Evolutionary conservation across 148 eudicot species (phyloP).

Genomic region (Nepenthes mirabilis): DNA sequence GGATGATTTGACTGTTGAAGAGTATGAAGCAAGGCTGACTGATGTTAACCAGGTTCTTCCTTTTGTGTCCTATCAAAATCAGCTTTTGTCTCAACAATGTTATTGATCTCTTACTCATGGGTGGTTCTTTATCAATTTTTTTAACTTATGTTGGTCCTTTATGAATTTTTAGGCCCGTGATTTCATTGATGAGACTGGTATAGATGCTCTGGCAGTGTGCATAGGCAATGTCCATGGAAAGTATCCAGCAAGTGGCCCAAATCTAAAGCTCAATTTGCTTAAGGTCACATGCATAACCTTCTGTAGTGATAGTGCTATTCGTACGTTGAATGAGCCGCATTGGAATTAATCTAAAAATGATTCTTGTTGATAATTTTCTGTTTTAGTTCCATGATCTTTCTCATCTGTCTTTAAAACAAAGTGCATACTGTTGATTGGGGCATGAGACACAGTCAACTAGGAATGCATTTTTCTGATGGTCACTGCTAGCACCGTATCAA

Average conservation of each 20-base stretch:
- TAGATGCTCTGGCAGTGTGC: conserved; percentile 97
- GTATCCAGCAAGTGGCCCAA: conserved; percentile 88
- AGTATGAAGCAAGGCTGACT: conserved; percentile 82
- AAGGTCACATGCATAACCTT: conserved; percentile 31
- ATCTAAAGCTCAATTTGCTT: conserved; percentile 86
- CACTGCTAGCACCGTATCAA: too few species aligned
- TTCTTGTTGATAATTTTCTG: too few species aligned
- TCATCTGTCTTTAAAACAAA: too few species aligned
- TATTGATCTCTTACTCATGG: neutral
- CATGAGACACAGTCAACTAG: too few species aligned
- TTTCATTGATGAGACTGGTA: conserved; percentile 68
- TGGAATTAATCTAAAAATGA: too few species aligned
- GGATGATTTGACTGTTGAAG: conserved; percentile 84
- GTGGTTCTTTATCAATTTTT: neutral
- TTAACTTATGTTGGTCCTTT: neutral
- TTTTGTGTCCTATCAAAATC: neutral
- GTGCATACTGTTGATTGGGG: too few species aligned
- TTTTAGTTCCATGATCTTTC: too few species aligned
- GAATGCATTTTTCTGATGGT: too few species aligned
- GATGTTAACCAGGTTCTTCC: conserved; percentile 54
- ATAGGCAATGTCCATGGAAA: conserved; percentile 98
- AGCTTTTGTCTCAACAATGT: neutral
- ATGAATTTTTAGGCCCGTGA: conserved; percentile 45
- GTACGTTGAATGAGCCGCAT: neutral
- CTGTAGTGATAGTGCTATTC: neutral